Percentiles rank a stretch among this genome's conserved stretches.
Conservation (phyloP, 129 eudicot species). For the Saussurea involucrata region DNA sequence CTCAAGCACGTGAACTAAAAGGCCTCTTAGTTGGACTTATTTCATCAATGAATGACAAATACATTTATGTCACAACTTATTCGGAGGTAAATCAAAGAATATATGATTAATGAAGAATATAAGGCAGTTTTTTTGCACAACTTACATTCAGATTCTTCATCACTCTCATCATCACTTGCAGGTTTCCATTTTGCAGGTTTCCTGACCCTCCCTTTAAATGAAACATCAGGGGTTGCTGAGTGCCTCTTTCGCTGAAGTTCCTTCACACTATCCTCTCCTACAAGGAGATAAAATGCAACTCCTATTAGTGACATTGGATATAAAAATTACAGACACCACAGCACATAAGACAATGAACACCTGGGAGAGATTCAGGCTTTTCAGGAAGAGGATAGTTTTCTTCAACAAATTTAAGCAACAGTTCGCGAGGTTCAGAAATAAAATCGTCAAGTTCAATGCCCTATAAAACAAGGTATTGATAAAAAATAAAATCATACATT, state of each 20-base stretch:
- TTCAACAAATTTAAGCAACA: slow-evolving; percentile 92
- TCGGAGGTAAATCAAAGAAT: not conserved
- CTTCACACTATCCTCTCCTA: slow-evolving; percentile 76
- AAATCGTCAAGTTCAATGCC: slow-evolving; percentile 97
- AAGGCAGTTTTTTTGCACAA: not conserved
- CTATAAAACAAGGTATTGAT: slow-evolving; percentile 25
- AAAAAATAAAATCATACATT: not conserved
- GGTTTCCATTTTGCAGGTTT: slow-evolving; percentile 87
- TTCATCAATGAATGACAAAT: not conserved
- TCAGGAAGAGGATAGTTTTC: slow-evolving; percentile 98
- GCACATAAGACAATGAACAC: slow-evolving; percentile 33
- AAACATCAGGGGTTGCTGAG: slow-evolving; percentile 79
- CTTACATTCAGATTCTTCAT: slow-evolving; percentile 77
- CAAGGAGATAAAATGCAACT: slow-evolving; percentile 8
- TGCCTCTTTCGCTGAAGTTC: slow-evolving; percentile 90
- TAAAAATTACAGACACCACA: not conserved
- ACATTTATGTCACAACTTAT: not conserved
- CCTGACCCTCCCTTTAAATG: slow-evolving; percentile 86
- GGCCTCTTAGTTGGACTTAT: not conserved
- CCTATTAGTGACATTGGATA: slow-evolving; percentile 4
- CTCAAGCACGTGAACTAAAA: not conserved
- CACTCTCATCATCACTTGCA: slow-evolving; percentile 78
- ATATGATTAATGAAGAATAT: not conserved
- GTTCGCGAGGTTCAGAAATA: slow-evolving; percentile 98
- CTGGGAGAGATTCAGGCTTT: slow-evolving; percentile 86